These are phyloP conservation scores for Mycena citricolor DNA, from an alignment of 1,284 basidiomycete species.

Conservation along the genomic window DNA sequence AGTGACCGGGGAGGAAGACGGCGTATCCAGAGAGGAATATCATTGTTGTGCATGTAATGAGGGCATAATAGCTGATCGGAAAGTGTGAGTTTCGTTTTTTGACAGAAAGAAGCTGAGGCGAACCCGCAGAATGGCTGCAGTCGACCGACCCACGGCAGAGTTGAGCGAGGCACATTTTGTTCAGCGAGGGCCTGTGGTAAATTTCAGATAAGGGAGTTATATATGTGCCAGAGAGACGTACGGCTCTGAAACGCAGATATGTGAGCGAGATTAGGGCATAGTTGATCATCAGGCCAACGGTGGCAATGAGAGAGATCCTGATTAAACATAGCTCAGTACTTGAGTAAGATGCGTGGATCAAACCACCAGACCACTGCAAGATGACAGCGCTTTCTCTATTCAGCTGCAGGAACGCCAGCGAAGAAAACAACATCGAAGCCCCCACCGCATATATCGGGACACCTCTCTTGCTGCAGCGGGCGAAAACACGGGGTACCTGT, in stretches of 20 bases:
- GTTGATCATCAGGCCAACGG: constrained; percentile 43
- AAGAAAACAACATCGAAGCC: neutral
- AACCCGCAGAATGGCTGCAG: constrained; percentile 53
- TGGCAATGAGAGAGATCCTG: constrained; percentile 46
- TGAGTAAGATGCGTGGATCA: neutral
- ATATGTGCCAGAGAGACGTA: no score
- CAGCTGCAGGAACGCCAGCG: constrained; percentile 42
- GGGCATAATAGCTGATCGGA: constrained; percentile 37
- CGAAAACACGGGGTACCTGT: constrained; percentile 8
- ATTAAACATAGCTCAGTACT: neutral
- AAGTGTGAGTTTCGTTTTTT: constrained; percentile 1
- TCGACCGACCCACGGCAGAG: constrained; percentile 47
- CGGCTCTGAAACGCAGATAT: constrained; percentile 44
- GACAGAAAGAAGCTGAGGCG: constrained; percentile 12
- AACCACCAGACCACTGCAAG: constrained; percentile 38
- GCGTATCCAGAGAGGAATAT: constrained; percentile 47
- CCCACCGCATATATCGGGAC: no score
- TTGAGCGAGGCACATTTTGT: constrained; percentile 60
- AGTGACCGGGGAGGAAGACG: constrained; percentile 54
- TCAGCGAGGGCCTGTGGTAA: constrained; percentile 48
- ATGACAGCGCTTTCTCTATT: constrained; percentile 43
- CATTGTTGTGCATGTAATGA: constrained; percentile 45
- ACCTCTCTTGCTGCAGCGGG: no score
- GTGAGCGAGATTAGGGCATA: constrained; percentile 43
- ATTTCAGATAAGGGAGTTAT: no score